Evolutionary conservation across 805 yeast species (phyloP).

Genomic region (Candida pini): DNA sequence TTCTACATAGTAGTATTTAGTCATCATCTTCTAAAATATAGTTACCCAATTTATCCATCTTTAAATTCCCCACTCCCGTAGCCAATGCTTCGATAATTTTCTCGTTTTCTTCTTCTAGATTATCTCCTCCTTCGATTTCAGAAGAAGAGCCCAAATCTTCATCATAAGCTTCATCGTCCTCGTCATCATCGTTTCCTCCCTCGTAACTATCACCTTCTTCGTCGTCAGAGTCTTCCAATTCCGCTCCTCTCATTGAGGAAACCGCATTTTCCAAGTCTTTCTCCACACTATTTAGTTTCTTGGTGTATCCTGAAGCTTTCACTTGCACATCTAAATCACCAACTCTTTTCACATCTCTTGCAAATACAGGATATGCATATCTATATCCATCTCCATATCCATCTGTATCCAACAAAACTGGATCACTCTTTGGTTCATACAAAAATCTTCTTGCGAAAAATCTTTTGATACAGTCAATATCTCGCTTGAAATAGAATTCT

Average conservation of each 20-base stretch:
- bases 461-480: conserved; percentile 80
- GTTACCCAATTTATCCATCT: conserved; percentile 80
- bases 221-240: conserved; percentile 27
- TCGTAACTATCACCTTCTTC: conserved; percentile 27
- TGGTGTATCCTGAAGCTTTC: conserved; percentile 81
- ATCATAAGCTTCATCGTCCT: conserved; percentile 27
- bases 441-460: conserved; percentile 77
- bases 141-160: conserved; percentile 28
- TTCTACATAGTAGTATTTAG: too few relatives aligned
- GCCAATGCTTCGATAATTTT: conserved; percentile 68
- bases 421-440: conserved; percentile 64
- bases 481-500: conserved; percentile 81
- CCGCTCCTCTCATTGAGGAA: conserved; percentile 51
- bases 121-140: conserved; percentile 32
- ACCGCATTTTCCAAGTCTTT: conserved; percentile 76
- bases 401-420: conserved; percentile 67
- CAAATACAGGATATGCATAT: conserved; percentile 73
- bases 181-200: conserved; percentile 33
- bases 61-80: conserved; percentile 56
- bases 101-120: conserved; percentile 33
- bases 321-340: conserved; percentile 78
- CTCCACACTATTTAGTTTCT: conserved; percentile 35
- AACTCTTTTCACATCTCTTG: conserved; percentile 64
- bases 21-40: conserved; percentile 56
- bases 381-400: conserved; percentile 79